phyloP scores from a whole-genome alignment of 1,139 yeast genomes.

The Saccharomyces hybrid region DNA sequence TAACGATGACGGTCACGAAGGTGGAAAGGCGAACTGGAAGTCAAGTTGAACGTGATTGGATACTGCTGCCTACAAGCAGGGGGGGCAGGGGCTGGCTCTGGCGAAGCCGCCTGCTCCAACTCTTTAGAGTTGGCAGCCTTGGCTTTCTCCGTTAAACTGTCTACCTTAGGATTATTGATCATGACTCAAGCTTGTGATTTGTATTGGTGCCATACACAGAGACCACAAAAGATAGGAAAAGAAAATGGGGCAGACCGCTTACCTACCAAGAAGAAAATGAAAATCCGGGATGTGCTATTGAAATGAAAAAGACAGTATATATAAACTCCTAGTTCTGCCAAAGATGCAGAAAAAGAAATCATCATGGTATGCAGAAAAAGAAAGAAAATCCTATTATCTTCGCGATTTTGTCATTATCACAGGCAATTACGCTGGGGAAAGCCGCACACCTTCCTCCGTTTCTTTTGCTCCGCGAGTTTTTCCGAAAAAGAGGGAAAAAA shows the following conservation, averaged over 20 bases:
- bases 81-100: background rate
- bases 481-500: background rate
- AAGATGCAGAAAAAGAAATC: background rate
- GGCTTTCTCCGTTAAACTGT: background rate
- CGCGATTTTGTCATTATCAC: background rate
- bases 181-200: background rate
- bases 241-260: no score
- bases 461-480: background rate
- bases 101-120: background rate
- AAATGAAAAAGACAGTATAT: background rate
- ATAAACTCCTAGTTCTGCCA: background rate
- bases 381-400: background rate
- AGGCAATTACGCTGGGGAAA: background rate
- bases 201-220: background rate
- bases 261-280: background rate
- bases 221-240: background rate
- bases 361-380: background rate
- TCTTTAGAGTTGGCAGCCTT: background rate
- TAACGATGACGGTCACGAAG: constrained; percentile 1
- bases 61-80: background rate
- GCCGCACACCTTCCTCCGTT: background rate
- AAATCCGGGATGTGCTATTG: background rate
- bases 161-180: background rate
- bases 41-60: background rate
- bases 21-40: background rate